Evolutionary conservation across 768 basidiomycete genomes (phyloP), one percentile per base, ranked within the genome.

Genomic region (Lyophyllum shimeji): DNA sequence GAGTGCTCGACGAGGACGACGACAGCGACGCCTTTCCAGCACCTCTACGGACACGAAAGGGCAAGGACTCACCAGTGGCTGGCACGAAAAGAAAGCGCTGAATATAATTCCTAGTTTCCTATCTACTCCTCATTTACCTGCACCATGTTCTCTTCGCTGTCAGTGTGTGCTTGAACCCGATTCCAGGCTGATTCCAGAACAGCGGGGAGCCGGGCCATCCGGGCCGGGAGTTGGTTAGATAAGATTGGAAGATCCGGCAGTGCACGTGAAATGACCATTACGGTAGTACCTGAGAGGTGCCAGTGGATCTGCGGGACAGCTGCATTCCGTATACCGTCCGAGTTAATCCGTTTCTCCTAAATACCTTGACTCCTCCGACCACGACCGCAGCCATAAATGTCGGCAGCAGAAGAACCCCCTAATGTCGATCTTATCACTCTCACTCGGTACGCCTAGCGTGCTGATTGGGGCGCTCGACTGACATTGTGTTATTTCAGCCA

Each of bases 371-470:
- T 37, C 12, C 15, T 37, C 8, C 4, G 11, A 37, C 34, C 11
- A 37, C 34, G 11, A 37, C 34, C 3, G 7, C 34, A 37, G 46
- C 21, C 44, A 47, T 52, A 59, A 57, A 80, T 82, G 76, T 62
- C 76, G 45, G 64, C 82, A 65, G 85, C 82, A 65, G 85, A 89
- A 66, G 87, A 92, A 63, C 69, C 80, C 54, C 91, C 91, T 59
- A 86, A 77, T 75, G 90, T 89, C 42, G 93, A 97, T 69, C 77
- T 97, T 63, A 90, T 96, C 74, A 97, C 95, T 47, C 83, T 97
- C 67, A 97, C 95, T 58, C 83, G 94, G 93, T 93, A 67, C 37
- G 83, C 61, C 46, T 25, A 23, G 49, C 31, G 4, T 12, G 20
- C 7, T 11, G 12, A n/a, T 45, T 6, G 12, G 15, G 12, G 11